Evolutionary conservation across 1,284 basidiomycete genomes (phyloP).

Genomic region (Ustilago nuda): DNA sequence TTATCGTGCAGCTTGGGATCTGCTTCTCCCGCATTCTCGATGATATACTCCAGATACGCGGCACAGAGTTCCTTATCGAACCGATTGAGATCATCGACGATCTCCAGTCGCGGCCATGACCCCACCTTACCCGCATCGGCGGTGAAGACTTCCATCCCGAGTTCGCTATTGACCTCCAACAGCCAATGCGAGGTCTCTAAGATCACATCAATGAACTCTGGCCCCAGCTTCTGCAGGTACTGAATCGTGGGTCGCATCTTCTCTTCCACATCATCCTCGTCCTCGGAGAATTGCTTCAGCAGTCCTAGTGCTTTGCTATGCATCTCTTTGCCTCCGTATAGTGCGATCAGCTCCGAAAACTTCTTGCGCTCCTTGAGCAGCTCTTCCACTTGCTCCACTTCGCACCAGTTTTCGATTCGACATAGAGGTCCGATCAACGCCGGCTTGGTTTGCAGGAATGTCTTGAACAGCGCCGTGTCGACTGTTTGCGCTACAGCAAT

Average conservation of each 20-base stretch:
- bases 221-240: slow-evolving; percentile 87
- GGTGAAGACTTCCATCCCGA: slow-evolving; percentile 91
- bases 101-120: slow-evolving; percentile 71
- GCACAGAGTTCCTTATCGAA: slow-evolving; percentile 76
- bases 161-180: slow-evolving; percentile 78
- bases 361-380: slow-evolving; percentile 86
- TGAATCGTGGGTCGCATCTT: slow-evolving; percentile 84
- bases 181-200: slow-evolving; percentile 79
- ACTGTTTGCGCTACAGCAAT: slow-evolving; percentile 85
- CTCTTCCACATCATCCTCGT: slow-evolving; percentile 82
- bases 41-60: slow-evolving; percentile 87
- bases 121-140: slow-evolving; percentile 82
- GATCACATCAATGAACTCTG: slow-evolving; percentile 61
- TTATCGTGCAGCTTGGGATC: slow-evolving; percentile 83
- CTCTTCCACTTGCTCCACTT: slow-evolving; percentile 93
- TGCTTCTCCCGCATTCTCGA: slow-evolving; percentile 79
- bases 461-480: slow-evolving; percentile 94
- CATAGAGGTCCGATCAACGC: slow-evolving; percentile 87
- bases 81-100: slow-evolving; percentile 75
- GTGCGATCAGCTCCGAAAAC: slow-evolving; percentile 86
- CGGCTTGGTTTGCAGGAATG: slow-evolving; percentile 86
- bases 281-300: slow-evolving; percentile 76
- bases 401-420: slow-evolving; percentile 94
- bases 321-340: slow-evolving; percentile 96
- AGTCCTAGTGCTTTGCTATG: slow-evolving; percentile 87